Conservation (phyloP, 2,329 filamentous ascomycete genomes). For the Stemphylium beticola region DNA sequence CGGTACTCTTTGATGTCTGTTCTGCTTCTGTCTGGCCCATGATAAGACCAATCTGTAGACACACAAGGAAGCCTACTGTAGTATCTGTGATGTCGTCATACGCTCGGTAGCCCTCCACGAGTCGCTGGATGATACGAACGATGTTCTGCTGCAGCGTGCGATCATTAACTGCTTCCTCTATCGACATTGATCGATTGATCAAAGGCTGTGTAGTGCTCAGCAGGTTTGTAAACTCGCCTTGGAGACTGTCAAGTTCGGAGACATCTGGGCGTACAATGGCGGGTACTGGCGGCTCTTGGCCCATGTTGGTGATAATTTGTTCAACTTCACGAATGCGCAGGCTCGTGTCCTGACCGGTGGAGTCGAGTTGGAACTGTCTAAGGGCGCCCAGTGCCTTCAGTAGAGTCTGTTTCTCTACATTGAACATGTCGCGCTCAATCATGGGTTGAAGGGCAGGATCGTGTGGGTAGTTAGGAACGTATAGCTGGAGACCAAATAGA, state of each 20-base stretch:
- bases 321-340: conserved; percentile 69
- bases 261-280: conserved; percentile 73
- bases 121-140: conserved; percentile 71
- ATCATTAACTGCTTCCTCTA: conserved; percentile 36
- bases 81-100: conserved; percentile 88
- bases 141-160: conserved; percentile 61
- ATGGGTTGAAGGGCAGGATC: conserved; percentile 72
- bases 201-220: conserved; percentile 53
- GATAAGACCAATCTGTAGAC: conserved; percentile 76
- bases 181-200: conserved; percentile 28
- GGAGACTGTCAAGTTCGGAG: conserved; percentile 73
- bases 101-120: conserved; percentile 72
- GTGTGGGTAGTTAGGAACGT: conserved; percentile 83
- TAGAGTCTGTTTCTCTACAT: conserved; percentile 63
- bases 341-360: conserved; percentile 72
- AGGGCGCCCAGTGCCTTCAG: conserved; percentile 65
- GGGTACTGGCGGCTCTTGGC: conserved; percentile 68
- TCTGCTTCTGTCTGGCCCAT: conserved; percentile 50
- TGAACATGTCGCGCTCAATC: conserved; percentile 68
- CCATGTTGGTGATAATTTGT: conserved; percentile 67
- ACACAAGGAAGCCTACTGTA: conserved; percentile 77
- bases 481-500: conserved; percentile 75
- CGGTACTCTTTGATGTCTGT: conserved; percentile 15
- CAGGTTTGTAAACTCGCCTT: conserved; percentile 82
- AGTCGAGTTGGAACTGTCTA: conserved; percentile 67